Base-by-base conservation (phyloP, 2,329 filamentous ascomycete genomes). In the Colletotrichum sp. region DNA sequence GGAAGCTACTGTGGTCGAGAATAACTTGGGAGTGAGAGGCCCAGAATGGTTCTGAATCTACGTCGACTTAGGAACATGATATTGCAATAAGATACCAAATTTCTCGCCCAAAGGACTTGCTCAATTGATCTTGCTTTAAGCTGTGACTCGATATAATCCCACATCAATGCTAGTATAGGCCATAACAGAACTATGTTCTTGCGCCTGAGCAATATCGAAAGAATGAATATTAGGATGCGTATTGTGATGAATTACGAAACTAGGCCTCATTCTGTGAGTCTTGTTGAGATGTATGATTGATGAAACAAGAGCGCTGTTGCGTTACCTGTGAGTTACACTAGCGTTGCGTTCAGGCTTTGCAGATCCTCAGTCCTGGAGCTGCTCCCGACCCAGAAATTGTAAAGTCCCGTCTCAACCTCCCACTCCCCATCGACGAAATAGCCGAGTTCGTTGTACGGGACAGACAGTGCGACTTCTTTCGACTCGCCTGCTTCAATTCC, bases 401-500 rank as follows among this genome's bases (percentile, higher is more conserved):
- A 83, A 10, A 80, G 69, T 8, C 80, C 82, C 1, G 66, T 75
- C 16, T 80, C 79, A 7, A 81, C 76, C 32, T 71, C 72, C 76
- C 81, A 80, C 66, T 81, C 71, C 0, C 78, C 77, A 39, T 81
- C 77, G 8, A 83, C 72, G 30, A 79, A 84, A 60, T 82, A 84
- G 1, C 81, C 82, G 5, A 84, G 57, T 8, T 84, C 83, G 8
- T 66, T 62, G 34, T 79, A 71, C 7, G 81, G 78, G 5, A 83
- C 79, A 5, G 68, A 74, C 24, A 82, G 78, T 87, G 86, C 24
- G 5, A 88, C 84, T 6, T 75, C 80, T 77, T 83, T 81, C 10
- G 82, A 82, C 72, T 86, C 80, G 3, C 87, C 87, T 15, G 85
- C 80, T n/a, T 83, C 78, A 5, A 90, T 73, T 16, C 82, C 81